phyloP scores from a whole-genome alignment of 345 rosid genomes.

The Noccaea caerulescens region DNA sequence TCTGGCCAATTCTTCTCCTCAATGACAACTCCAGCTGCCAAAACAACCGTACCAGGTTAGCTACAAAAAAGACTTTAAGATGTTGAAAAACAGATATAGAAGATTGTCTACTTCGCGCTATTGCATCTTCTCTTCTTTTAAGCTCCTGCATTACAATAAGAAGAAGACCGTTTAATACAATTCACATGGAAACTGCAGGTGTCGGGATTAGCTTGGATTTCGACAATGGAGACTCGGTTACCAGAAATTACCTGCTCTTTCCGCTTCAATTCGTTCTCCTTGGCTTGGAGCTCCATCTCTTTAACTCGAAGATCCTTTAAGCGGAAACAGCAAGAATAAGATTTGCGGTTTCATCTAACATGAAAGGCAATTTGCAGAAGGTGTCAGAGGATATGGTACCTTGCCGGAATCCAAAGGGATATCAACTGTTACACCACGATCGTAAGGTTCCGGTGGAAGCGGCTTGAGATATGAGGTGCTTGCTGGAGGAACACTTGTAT shows the following conservation, averaged over 20 bases:
- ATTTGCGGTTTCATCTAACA: not conserved
- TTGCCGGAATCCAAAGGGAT: slow-evolving; percentile 83
- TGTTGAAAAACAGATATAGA: slow-evolving; percentile 6
- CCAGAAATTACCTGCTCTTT: slow-evolving; percentile 72
- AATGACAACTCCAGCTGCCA: slow-evolving; percentile 87
- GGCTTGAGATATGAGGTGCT: slow-evolving; percentile 81
- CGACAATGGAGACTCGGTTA: slow-evolving; percentile 15
- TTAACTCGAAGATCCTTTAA: slow-evolving; percentile 76
- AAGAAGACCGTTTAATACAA: slow-evolving; percentile 3
- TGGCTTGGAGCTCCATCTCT: slow-evolving; percentile 94
- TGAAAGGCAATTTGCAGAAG: slow-evolving; percentile 16
- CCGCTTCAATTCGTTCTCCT: slow-evolving; percentile 83
- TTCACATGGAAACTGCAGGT: slow-evolving; percentile 30
- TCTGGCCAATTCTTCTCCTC: slow-evolving; percentile 99
- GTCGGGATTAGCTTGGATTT: not conserved
- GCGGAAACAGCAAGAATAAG: slow-evolving; percentile 23
- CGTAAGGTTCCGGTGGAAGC: slow-evolving; percentile 96
- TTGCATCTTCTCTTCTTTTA: slow-evolving; percentile 87
- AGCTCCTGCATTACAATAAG: slow-evolving; percentile 63
- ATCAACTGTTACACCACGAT: slow-evolving; percentile 88
- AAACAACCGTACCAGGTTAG: slow-evolving; percentile 38
- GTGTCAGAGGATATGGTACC: slow-evolving; percentile 44
- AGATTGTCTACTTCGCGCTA: slow-evolving; percentile 53
- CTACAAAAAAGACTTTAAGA: slow-evolving; percentile 1
- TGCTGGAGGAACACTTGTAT: slow-evolving; percentile 74